A percentile compares a stretch with the other conserved stretches of the same genome.
Evolutionary conservation across 805 yeast genomes (phyloP).

Genomic region (Monosporozyma aerobia): DNA sequence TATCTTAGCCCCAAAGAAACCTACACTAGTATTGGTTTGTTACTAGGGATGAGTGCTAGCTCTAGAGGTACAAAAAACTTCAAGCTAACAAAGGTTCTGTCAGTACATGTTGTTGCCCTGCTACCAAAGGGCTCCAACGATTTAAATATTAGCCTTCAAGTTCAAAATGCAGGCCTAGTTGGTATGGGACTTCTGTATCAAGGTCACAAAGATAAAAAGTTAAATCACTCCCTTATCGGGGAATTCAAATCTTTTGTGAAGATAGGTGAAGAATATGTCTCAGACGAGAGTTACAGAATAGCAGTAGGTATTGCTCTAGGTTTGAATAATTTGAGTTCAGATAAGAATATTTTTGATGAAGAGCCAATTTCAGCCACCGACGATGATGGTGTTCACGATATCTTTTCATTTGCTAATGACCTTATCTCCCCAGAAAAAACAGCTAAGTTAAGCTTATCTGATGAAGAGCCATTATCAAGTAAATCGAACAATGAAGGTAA

Average conservation of each 20-base stretch:
- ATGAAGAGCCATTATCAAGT: not conserved
- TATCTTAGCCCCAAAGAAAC: slow-evolving; percentile 84
- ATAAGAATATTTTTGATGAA: slow-evolving; percentile 19
- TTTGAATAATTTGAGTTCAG: slow-evolving; percentile 69
- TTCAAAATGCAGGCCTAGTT: slow-evolving; percentile 84
- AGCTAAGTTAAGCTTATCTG: not conserved
- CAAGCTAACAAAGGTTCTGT: slow-evolving; percentile 78
- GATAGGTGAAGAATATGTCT: slow-evolving; percentile 45
- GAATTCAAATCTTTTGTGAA: slow-evolving; percentile 48
- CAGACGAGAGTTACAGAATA: slow-evolving; percentile 71
- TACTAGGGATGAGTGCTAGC: slow-evolving; percentile 91
- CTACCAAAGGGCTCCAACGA: slow-evolving; percentile 88
- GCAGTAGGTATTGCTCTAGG: slow-evolving; percentile 90
- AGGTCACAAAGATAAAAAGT: slow-evolving; percentile 70
- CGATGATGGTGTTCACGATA: not conserved
- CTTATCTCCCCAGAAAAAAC: not conserved
- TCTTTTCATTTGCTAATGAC: not conserved
- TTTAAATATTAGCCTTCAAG: slow-evolving; percentile 69
- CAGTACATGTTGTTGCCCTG: slow-evolving; percentile 87
- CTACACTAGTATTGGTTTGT: slow-evolving; percentile 73
- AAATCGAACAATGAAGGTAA: slow-evolving; percentile 1
- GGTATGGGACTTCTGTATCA: slow-evolving; percentile 83
- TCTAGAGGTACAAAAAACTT: slow-evolving; percentile 72
- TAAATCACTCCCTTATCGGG: slow-evolving; percentile 68
- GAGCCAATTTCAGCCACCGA: not conserved